Base-by-base conservation (phyloP, 2,329 filamentous ascomycete genomes). In the Trichophyton benhamiae region DNA sequence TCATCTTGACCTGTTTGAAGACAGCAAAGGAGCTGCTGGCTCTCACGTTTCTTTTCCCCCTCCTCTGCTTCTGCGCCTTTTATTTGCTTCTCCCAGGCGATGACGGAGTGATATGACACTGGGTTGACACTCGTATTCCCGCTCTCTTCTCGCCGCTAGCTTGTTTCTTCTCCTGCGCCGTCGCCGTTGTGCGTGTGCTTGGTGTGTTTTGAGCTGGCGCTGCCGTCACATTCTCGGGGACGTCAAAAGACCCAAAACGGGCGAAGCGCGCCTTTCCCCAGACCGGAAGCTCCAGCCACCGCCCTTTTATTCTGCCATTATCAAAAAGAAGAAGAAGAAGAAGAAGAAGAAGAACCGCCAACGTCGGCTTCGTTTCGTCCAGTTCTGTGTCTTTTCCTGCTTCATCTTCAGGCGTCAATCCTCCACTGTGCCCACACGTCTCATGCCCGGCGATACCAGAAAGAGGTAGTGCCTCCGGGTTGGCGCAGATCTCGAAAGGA, bases 231-330 rank as follows among this genome's bases (percentile, higher is more conserved):
- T 25, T 17, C 8, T 44, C n/a, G 41, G 8, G 7, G n/a, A n/a
- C 41, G 41, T 44, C 41, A 44, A 44, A 44, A 44, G 41, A 44
- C 22, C 49, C 22, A 7, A 33, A 27, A 53, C 33, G 3, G 49
- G 49, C 4, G 49, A 33, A 53, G 17, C 20, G 22, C 49, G 49
- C 30, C 27, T 25, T 53, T 53, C 49, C 49, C 49, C 25, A 53
- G 48, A 53, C 49, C 6, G 49, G 49, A 53, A 53, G 49, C 49
- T 53, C 49, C 49, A 53, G 27, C 49, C 49, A 53, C 27, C 49
- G 22, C 49, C 13, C n/a, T 49, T 25, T 49, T 49, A 13, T 27
- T 22, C 46, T 49, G 46, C 46, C 49, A 33, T 53, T 38, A 38
- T 38, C 33, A 38, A 38, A 13, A n/a, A n/a, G n/a, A n/a, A n/a